Conservation (phyloP, 306 rosid genomes). For the Cucurbita pepo region DNA sequence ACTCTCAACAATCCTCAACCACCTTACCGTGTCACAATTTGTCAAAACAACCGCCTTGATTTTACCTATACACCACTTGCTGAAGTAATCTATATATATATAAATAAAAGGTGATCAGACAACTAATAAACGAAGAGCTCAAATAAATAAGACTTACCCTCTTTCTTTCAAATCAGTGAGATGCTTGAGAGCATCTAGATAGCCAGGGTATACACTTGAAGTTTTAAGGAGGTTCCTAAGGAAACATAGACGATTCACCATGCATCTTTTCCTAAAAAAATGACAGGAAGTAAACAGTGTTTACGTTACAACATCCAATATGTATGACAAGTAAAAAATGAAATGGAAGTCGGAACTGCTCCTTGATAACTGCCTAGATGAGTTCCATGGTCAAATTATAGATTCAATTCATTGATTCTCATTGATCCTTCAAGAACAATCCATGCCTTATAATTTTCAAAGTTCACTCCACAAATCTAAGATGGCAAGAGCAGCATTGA, state of each 20-base stretch:
- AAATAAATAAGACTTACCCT: slow-evolving; percentile 31
- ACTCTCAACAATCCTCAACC: slow-evolving; percentile 1
- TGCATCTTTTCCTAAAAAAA: neutral
- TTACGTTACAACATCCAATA: neutral
- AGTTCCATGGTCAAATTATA: neutral
- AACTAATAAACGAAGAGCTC: neutral
- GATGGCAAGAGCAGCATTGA: neutral
- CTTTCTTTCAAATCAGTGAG: slow-evolving; percentile 76
- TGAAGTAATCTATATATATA: slow-evolving; percentile 20
- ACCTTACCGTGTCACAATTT: slow-evolving; percentile 75
- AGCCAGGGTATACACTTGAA: slow-evolving; percentile 24
- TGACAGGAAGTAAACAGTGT: neutral
- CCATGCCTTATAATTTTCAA: neutral
- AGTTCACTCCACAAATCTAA: neutral
- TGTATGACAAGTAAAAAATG: neutral
- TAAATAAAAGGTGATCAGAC: slow-evolving; percentile 7
- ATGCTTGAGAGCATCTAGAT: slow-evolving; percentile 87
- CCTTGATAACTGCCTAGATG: neutral
- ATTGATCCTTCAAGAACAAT: neutral
- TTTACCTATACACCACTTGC: slow-evolving; percentile 50
- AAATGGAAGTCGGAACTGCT: neutral
- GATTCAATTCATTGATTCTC: neutral
- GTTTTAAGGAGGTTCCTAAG: neutral
- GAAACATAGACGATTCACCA: neutral
- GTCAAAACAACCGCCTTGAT: slow-evolving; percentile 79